phyloP scores from a whole-genome alignment of 495 filamentous ascomycete species.

The Thermothielavioides terrestris region DNA sequence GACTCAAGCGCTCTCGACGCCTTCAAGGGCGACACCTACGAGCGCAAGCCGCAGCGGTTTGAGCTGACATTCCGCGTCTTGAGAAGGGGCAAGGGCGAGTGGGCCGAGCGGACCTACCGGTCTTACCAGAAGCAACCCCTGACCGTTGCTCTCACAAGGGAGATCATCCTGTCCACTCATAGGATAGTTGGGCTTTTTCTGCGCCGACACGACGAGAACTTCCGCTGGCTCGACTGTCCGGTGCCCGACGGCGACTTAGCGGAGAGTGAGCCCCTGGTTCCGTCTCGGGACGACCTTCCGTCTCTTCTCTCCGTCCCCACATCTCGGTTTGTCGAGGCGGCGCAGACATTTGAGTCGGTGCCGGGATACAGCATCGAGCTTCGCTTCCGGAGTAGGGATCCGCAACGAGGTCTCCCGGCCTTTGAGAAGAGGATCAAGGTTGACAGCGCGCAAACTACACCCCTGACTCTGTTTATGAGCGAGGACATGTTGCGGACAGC shows the following conservation, averaged over 20 bases:
- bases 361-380: slow-evolving; percentile 38
- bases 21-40: slow-evolving; percentile 24
- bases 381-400: slow-evolving; percentile 31
- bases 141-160: slow-evolving; percentile 29
- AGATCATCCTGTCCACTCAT: slow-evolving; percentile 36
- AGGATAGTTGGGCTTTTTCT: slow-evolving; percentile 40
- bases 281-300: slow-evolving; percentile 25
- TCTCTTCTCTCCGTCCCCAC: slow-evolving; percentile 33
- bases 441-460: slow-evolving; percentile 32
- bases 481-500: slow-evolving; percentile 35
- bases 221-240: slow-evolving; percentile 34
- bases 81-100: slow-evolving; percentile 30
- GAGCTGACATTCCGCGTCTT: slow-evolving; percentile 37
- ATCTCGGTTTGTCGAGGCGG: slow-evolving; percentile 33
- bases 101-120: slow-evolving; percentile 35
- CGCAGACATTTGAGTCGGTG: slow-evolving; percentile 34
- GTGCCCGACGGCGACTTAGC: slow-evolving; percentile 25
- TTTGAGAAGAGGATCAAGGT: slow-evolving; percentile 27
- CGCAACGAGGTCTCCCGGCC: slow-evolving; percentile 20
- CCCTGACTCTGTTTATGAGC: slow-evolving; percentile 31
- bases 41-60: slow-evolving; percentile 35
- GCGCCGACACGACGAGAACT: slow-evolving; percentile 35
- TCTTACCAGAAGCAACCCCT: slow-evolving; percentile 40
- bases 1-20: slow-evolving; percentile 38
- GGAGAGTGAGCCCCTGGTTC: slow-evolving; percentile 22